A percentile compares a stretch with the other conserved stretches of the same genome.
Conservation (phyloP, 768 basidiomycete genomes). For the Omphalotus guepiniiformis region DNA sequence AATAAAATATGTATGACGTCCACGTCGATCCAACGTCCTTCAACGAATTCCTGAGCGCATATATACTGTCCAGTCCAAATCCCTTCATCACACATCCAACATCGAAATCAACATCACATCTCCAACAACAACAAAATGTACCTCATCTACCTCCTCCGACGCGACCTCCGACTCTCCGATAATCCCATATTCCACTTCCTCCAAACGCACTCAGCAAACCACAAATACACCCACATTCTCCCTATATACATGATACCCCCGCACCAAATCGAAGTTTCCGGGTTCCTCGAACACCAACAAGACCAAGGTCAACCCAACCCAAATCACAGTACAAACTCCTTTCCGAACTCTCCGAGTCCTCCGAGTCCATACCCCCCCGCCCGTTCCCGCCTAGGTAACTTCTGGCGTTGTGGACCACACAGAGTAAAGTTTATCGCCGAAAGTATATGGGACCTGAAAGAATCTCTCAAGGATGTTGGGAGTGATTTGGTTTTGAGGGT, state of each 20-base stretch:
- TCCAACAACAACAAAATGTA: too few species aligned
- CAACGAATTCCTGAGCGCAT: too few species aligned
- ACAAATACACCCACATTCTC: constrained; percentile 21
- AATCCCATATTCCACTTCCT: constrained; percentile 13
- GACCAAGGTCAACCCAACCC: too few species aligned
- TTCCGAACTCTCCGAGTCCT: constrained; percentile 21
- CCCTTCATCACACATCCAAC: too few species aligned
- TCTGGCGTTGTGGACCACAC: constrained; percentile 16
- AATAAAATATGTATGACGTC: too few species aligned
- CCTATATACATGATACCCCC: constrained; percentile 38
- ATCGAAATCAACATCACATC: too few species aligned
- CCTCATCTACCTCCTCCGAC: constrained; percentile 18
- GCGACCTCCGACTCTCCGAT: constrained; percentile 14
- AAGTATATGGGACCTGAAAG: constrained; percentile 26
- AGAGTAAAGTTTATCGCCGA: constrained; percentile 29
- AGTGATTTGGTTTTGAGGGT: constrained; percentile 31
- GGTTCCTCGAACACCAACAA: too few species aligned
- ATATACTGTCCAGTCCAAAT: too few species aligned
- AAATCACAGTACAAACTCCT: too few species aligned
- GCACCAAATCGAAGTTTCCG: constrained; percentile 29
- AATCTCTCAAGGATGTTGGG: constrained; percentile 14
- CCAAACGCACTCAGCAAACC: not conserved
- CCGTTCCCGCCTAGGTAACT: constrained; percentile 16
- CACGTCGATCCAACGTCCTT: too few species aligned
- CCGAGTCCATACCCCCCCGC: constrained; percentile 18